Base-by-base conservation (phyloP, 2,329 filamentous ascomycete genomes). In the Pseudogymnoascus sp. region DNA sequence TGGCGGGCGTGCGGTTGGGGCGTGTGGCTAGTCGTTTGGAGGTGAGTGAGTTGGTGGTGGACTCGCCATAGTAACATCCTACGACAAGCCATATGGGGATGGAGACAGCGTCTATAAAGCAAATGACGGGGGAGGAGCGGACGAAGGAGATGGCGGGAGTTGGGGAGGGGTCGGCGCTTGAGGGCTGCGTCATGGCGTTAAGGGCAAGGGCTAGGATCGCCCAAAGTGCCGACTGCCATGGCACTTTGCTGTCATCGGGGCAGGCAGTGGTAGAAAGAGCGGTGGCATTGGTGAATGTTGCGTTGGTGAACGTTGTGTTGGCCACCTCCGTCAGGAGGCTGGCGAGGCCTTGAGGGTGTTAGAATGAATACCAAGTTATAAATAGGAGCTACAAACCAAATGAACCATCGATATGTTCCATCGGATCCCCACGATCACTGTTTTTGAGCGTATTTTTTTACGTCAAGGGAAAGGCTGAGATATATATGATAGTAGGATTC, bases 151-250 rank as follows among this genome's bases (percentile, higher is more conserved):
- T 50, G 42, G 66, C 67, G 23, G 62, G 37, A 12, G 59, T 60
- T 21, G 66, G 36, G 8, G 64, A 16, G 3, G 65, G 63, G 28
- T 44, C 60, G 1, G 68, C 42, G 50, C 40, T 63, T 4, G 64
- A 64, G 1, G 67, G 65, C 42, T 68, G 65, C 12, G 66, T 63
- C 65, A 70, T 70, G 28, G 66, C 62, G 40, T 67, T 69, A 8
- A 68, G 59, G 8, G 64, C 66, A 3, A 70, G 60, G 14, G 62
- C 61, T 1, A 67, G 11, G 0, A 70, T 53, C 2, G 63, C 37
- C 67, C 66, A 70, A 38, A 67, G 66, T 18, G 64, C 59, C 2
- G 63, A 64, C 50, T 69, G 65, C 68, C 67, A 69, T 34, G 1
- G 6, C 8, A 46, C 42, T 25, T 25, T 25, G 42, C 4, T 46